Conservation (phyloP, 352 stramenopile genomes). For the Globisporangium alternatum region DNA sequence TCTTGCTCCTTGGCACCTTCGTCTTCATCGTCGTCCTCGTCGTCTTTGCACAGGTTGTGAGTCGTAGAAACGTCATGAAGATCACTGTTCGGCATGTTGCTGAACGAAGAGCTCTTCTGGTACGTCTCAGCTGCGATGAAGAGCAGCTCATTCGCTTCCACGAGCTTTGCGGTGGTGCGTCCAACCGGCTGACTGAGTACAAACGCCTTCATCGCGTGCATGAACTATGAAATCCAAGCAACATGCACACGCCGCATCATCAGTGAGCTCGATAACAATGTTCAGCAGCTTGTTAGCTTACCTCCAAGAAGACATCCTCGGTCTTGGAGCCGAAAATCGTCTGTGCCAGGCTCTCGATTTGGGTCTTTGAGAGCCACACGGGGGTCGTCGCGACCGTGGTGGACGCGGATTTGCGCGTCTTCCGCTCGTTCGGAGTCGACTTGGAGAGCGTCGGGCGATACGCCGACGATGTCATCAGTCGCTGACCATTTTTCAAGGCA, state of each 20-base stretch:
- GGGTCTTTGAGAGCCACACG: constrained; percentile 49
- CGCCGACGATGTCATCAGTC: constrained; percentile 17
- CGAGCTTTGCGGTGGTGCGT: constrained; percentile 18
- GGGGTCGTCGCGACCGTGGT: neutral
- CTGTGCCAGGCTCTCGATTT: constrained; percentile 40
- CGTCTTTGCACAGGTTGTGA: neutral
- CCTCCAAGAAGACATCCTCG: constrained; percentile 47
- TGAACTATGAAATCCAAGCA: constrained; percentile 27
- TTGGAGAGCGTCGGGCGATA: constrained; percentile 28
- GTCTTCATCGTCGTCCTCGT: neutral
- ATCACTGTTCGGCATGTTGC: neutral
- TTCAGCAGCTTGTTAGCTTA: constrained; percentile 10
- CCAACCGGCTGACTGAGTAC: constrained; percentile 21
- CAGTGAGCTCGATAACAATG: neutral
- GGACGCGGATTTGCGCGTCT: constrained; percentile 19
- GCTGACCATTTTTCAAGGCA: constrained; percentile 14
- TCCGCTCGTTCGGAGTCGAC: constrained; percentile 19
- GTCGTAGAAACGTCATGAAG: constrained; percentile 7
- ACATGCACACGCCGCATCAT: neutral
- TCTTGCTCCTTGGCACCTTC: neutral
- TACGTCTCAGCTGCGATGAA: constrained; percentile 46
- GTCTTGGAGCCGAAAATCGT: constrained; percentile 45
- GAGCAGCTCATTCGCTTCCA: constrained; percentile 50
- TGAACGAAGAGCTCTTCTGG: constrained; percentile 23
- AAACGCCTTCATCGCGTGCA: constrained; percentile 42